These are phyloP conservation scores for Boletus subparvulus DNA, from an alignment of 768 basidiomycete genomes.

Conservation along the genomic window DNA sequence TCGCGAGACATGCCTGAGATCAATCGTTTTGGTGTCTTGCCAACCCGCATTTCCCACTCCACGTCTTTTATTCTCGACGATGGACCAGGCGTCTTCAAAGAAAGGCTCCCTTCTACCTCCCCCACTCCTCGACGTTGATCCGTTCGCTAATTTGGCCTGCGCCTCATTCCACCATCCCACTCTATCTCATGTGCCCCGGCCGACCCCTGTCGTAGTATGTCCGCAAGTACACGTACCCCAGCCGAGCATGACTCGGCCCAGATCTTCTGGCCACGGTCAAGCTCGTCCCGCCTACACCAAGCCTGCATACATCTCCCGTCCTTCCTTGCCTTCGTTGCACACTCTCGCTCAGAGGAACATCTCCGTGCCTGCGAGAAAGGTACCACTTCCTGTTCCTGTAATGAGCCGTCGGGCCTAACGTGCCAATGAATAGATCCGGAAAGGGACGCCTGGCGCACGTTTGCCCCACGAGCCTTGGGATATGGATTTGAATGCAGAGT, in stretches of 20 bases:
- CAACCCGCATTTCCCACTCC: too few species aligned
- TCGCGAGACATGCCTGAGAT: conserved; percentile 42
- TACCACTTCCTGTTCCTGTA: conserved; percentile 11
- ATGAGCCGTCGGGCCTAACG: neutral
- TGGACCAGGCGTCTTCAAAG: neutral
- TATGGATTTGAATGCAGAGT: conserved; percentile 21
- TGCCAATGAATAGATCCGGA: conserved; percentile 33
- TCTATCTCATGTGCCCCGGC: conserved; percentile 9
- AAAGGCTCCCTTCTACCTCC: conserved; percentile 8
- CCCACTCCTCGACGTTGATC: conserved; percentile 63
- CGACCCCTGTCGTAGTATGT: conserved; percentile 15
- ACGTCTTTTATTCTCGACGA: neutral
- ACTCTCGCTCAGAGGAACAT: conserved; percentile 39
- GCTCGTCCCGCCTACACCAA: conserved; percentile 41
- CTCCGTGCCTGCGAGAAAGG: conserved; percentile 37
- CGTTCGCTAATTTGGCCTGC: conserved; percentile 60
- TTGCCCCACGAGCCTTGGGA: conserved; percentile 46
- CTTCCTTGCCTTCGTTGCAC: conserved; percentile 44
- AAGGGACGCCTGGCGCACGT: conserved; percentile 42
- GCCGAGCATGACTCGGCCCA: conserved; percentile 25
- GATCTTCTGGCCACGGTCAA: conserved; percentile 36
- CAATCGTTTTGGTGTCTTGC: too few species aligned
- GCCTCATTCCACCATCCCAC: neutral
- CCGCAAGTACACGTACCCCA: conserved; percentile 7
- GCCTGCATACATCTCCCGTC: conserved; percentile 41